A percentile compares a stretch with the other conserved stretches of the same genome.
Conservation (phyloP, 768 basidiomycete species). For the Guyanaporus albipodus region DNA sequence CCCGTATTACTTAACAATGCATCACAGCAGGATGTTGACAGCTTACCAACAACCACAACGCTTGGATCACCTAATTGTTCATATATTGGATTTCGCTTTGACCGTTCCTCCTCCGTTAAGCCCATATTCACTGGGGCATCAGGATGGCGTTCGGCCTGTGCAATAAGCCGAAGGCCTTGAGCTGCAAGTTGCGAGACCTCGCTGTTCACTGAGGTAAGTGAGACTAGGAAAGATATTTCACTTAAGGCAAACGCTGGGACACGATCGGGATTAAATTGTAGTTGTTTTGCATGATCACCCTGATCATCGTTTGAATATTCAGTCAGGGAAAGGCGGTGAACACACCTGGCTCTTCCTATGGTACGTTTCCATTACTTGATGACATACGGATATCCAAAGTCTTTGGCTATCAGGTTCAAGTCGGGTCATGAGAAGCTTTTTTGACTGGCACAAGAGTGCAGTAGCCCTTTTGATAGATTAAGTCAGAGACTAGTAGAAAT, state of each 20-base stretch:
- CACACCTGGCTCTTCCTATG: conserved; percentile 46
- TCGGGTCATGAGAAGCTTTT: conserved; percentile 56
- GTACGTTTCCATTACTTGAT: conserved; percentile 57
- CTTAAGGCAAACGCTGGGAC: conserved; percentile 61
- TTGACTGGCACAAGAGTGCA: conserved; percentile 44
- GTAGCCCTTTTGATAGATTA: conserved; percentile 13
- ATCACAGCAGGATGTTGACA: background rate
- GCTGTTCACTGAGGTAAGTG: conserved; percentile 65
- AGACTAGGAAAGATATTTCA: conserved; percentile 71
- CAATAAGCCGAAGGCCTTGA: conserved; percentile 62
- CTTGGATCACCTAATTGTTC: conserved; percentile 78
- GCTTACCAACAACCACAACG: conserved; percentile 63
- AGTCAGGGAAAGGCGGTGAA: background rate
- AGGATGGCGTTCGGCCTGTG: conserved; percentile 62
- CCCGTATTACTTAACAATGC: conserved; percentile 3
- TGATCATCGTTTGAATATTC: conserved; percentile 20
- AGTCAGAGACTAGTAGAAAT: background rate
- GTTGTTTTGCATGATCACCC: conserved; percentile 41
- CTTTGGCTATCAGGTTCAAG: conserved; percentile 59
- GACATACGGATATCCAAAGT: conserved; percentile 63
- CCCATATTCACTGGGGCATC: conserved; percentile 49
- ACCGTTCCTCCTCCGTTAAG: conserved; percentile 56
- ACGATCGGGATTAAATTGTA: conserved; percentile 52
- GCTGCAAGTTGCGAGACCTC: conserved; percentile 66
- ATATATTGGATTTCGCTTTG: conserved; percentile 69